These are phyloP conservation scores for Aspergillus nanangensis DNA, from an alignment of 495 filamentous ascomycete species.

Conservation along the genomic window DNA sequence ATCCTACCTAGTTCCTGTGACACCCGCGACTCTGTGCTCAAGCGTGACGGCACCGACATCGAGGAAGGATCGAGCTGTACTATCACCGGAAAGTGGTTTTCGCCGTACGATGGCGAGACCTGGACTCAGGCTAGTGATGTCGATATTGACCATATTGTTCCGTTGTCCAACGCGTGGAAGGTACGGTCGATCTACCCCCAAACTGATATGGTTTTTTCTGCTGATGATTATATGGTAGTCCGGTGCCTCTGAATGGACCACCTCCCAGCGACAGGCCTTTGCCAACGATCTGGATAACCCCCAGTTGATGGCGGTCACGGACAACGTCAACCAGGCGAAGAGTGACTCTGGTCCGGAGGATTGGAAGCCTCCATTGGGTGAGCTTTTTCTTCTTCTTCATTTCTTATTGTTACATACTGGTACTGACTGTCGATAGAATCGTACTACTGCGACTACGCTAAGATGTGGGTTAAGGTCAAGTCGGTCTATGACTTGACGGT, in stretches of 20 bases:
- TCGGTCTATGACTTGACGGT: slow-evolving; percentile 53
- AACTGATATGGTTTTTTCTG: too few species aligned
- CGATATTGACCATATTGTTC: slow-evolving; percentile 75
- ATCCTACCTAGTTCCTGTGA: slow-evolving; percentile 51
- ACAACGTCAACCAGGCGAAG: slow-evolving; percentile 68
- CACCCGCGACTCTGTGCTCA: slow-evolving; percentile 62
- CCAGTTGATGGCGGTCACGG: slow-evolving; percentile 70
- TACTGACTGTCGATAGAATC: slow-evolving; percentile 26
- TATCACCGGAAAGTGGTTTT: slow-evolving; percentile 57
- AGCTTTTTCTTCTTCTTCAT: slow-evolving; percentile 1
- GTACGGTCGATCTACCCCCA: slow-evolving; percentile 20
- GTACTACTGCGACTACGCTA: slow-evolving; percentile 73
- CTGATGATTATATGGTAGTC: too few species aligned
- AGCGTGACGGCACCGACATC: slow-evolving; percentile 62
- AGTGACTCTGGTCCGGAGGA: slow-evolving; percentile 62
- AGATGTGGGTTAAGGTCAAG: slow-evolving; percentile 70
- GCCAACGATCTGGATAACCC: slow-evolving; percentile 70
- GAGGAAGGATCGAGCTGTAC: slow-evolving; percentile 46
- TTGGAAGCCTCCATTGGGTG: slow-evolving; percentile 68
- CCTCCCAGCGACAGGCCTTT: slow-evolving; percentile 55
- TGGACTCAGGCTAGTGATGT: slow-evolving; percentile 64
- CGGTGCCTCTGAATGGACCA: slow-evolving; percentile 51
- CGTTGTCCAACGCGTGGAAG: slow-evolving; percentile 70
- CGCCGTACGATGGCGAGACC: slow-evolving; percentile 63
- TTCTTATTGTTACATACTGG: background rate